Percentiles rank a stretch among this genome's conserved stretches.
Conservation (phyloP, 2,329 filamentous ascomycete genomes). For the Aspergillus fumigatiaffinis region DNA sequence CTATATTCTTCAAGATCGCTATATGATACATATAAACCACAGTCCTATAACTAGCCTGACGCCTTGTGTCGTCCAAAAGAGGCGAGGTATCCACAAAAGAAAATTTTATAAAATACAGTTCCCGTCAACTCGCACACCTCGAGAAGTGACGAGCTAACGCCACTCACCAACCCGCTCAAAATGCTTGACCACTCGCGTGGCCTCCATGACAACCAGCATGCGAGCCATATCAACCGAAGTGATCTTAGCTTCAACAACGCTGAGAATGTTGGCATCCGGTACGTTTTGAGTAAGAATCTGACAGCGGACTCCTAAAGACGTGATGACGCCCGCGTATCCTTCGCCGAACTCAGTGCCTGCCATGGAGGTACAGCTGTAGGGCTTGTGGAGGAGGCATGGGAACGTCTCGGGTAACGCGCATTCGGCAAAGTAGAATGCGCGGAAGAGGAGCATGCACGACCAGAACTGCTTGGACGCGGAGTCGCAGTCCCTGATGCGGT, state of each 20-base stretch:
- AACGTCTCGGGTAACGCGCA: slow-evolving; percentile 49
- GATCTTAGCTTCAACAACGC: slow-evolving; percentile 34
- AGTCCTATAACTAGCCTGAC: neutral
- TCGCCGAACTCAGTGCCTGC: slow-evolving; percentile 17
- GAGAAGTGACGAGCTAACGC: slow-evolving; percentile 5
- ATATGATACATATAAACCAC: neutral
- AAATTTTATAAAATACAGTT: neutral
- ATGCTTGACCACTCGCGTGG: slow-evolving; percentile 26
- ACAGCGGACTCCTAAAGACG: slow-evolving; percentile 30
- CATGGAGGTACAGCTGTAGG: slow-evolving; percentile 17
- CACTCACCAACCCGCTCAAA: slow-evolving; percentile 34
- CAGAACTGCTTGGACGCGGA: slow-evolving; percentile 43
- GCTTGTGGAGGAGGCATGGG: slow-evolving; percentile 31
- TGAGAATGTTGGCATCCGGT: slow-evolving; percentile 26
- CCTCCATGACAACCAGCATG: slow-evolving; percentile 31
- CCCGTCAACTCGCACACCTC: neutral
- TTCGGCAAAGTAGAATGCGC: slow-evolving; percentile 55
- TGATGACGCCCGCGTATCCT: slow-evolving; percentile 27
- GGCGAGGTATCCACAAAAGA: neutral
- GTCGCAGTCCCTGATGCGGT: slow-evolving; percentile 38
- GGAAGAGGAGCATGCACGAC: slow-evolving; percentile 52
- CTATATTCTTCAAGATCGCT: neutral
- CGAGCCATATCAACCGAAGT: slow-evolving; percentile 30
- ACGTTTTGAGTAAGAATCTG: slow-evolving; percentile 22
- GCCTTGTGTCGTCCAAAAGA: neutral